Percentiles rank a stretch among this genome's conserved stretches.
phyloP scores from a whole-genome alignment of 1,139 yeast genomes.

The Candida dubliniensis region DNA sequence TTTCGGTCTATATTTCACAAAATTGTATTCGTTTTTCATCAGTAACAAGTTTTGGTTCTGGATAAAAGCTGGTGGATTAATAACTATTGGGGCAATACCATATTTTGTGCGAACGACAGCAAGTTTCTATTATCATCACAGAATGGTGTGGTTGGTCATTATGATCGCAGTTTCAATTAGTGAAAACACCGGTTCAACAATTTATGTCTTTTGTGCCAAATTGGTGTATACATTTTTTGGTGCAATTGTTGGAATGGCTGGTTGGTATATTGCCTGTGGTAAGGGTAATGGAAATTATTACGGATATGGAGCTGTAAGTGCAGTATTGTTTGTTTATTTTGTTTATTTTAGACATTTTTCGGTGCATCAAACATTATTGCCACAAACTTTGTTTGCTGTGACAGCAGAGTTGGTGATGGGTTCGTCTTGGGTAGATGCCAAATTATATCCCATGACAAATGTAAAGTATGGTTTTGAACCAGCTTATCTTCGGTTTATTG shows the following conservation, averaged over 20 bases:
- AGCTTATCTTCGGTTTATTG: slow-evolving; percentile 29
- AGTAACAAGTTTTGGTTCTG: slow-evolving; percentile 33
- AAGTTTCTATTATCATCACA: slow-evolving; percentile 28
- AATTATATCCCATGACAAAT: slow-evolving; percentile 20
- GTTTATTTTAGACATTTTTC: slow-evolving; percentile 36
- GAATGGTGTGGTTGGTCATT: slow-evolving; percentile 37
- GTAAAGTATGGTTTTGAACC: slow-evolving; percentile 32
- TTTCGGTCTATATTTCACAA: slow-evolving; percentile 20
- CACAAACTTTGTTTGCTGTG: slow-evolving; percentile 31
- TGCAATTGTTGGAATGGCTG: slow-evolving; percentile 32
- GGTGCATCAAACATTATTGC: slow-evolving; percentile 28
- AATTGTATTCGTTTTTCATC: slow-evolving; percentile 18
- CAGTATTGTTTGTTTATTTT: slow-evolving; percentile 25
- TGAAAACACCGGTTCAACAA: slow-evolving; percentile 36
- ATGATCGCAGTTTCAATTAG: slow-evolving; percentile 35
- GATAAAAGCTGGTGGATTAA: slow-evolving; percentile 29
- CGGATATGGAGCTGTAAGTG: slow-evolving; percentile 34
- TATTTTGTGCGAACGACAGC: slow-evolving; percentile 33
- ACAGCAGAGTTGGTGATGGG: slow-evolving; percentile 36
- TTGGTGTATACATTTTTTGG: slow-evolving; percentile 33
- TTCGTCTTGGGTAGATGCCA: slow-evolving; percentile 34
- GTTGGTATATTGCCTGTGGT: slow-evolving; percentile 41
- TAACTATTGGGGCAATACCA: slow-evolving; percentile 28
- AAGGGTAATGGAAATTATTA: slow-evolving; percentile 32
- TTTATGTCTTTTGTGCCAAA: slow-evolving; percentile 29